Percentiles rank a stretch among this genome's conserved stretches.
phyloP scores from a whole-genome alignment of 2,329 filamentous ascomycete genomes.

The Sarocladium brachiariae region DNA sequence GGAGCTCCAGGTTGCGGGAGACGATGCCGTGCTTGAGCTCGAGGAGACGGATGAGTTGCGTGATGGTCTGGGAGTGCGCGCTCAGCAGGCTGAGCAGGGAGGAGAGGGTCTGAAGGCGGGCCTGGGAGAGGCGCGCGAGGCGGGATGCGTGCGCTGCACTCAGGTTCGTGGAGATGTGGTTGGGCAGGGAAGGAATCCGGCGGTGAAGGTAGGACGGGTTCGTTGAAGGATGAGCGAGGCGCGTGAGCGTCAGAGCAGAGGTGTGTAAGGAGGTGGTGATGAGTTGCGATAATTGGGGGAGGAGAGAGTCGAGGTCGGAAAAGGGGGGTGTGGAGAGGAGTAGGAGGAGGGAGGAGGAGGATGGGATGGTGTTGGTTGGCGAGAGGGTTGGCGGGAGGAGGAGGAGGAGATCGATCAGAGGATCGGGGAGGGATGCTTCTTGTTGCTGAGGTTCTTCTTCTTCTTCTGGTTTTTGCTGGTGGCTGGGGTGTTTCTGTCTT shows the following conservation, averaged over 20 bases:
- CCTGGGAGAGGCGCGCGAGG: conserved; percentile 26
- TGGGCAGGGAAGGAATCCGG: conserved; percentile 41
- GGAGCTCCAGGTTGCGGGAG: conserved; percentile 44
- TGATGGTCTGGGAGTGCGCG: conserved; percentile 31
- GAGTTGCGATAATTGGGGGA: conserved; percentile 40
- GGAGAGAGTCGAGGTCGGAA: conserved; percentile 36
- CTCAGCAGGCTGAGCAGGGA: conserved; percentile 32
- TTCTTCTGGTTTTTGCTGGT: conserved; percentile 13
- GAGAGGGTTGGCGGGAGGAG: conserved; percentile 35
- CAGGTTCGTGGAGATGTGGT: conserved; percentile 29
- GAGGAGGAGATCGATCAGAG: conserved; percentile 47
- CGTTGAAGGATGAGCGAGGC: conserved; percentile 40
- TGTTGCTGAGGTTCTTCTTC: not conserved
- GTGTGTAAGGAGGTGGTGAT: conserved; percentile 43
- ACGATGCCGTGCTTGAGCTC: conserved; percentile 49
- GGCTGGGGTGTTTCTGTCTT: conserved; percentile 12
- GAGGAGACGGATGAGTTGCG: conserved; percentile 40
- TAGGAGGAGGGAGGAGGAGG: conserved; percentile 29
- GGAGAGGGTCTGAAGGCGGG: conserved; percentile 33
- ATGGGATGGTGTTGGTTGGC: conserved; percentile 34
- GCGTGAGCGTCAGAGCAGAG: conserved; percentile 40
- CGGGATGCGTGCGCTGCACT: conserved; percentile 23
- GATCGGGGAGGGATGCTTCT: conserved; percentile 26
- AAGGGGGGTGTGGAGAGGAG: conserved; percentile 46
- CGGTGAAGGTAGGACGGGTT: conserved; percentile 54